Conservation (phyloP, 2,329 filamentous ascomycete genomes). For the Mycocentrospora acerina region DNA sequence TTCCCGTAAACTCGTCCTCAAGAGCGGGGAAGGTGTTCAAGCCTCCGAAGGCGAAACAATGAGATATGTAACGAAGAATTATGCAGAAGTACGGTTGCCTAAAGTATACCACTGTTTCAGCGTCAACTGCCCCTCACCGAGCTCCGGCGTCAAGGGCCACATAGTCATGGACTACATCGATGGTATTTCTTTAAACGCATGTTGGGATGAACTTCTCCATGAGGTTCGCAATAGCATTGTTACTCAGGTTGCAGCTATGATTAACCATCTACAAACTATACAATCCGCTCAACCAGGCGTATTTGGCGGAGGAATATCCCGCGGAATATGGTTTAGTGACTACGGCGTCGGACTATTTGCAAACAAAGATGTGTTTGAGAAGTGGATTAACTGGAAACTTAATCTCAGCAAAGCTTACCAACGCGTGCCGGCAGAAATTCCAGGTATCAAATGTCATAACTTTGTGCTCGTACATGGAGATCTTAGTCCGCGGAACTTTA, state of each 20-base stretch:
- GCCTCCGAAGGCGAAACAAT: conserved; percentile 11
- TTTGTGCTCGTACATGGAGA: conserved; percentile 10
- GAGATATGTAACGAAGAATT: conserved; percentile 8
- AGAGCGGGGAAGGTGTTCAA: background rate
- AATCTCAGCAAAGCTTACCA: conserved; percentile 4
- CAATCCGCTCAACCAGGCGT: conserved; percentile 4
- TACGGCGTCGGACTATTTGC: conserved; percentile 8
- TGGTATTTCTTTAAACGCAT: conserved; percentile 6
- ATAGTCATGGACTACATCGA: conserved; percentile 14
- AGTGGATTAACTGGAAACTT: conserved; percentile 10
- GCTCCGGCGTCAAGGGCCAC: conserved; percentile 1
- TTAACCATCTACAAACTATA: conserved; percentile 8
- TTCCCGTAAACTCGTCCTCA: no score
- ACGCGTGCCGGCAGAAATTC: conserved; percentile 1
- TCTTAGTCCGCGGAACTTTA: conserved; percentile 9
- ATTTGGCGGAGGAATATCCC: conserved; percentile 7
- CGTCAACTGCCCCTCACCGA: no score
- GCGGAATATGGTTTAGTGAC: conserved; percentile 5
- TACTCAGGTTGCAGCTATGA: conserved; percentile 6
- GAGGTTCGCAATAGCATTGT: conserved; percentile 3
- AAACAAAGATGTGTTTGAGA: conserved; percentile 5
- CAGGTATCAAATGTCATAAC: conserved; percentile 3
- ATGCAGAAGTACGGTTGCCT: conserved; percentile 6
- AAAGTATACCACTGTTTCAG: conserved; percentile 5
- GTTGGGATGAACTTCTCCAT: conserved; percentile 6